A percentile compares a stretch with the other conserved stretches of the same genome.
Evolutionary conservation across 352 stramenopile species (phyloP).

Genomic region (Phytopythium delawarense): DNA sequence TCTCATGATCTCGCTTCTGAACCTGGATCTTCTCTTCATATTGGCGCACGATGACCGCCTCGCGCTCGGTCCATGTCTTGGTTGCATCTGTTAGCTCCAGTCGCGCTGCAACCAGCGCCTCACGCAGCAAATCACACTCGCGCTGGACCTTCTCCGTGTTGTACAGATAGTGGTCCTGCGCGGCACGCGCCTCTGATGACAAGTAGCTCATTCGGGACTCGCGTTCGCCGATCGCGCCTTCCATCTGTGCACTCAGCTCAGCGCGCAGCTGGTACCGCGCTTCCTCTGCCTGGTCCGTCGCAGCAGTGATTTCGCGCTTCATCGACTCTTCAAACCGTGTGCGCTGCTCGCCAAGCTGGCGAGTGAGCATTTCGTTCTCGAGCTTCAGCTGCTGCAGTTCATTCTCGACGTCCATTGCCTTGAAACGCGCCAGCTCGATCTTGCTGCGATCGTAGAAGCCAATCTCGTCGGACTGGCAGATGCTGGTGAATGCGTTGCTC

Average conservation of each 20-base stretch:
- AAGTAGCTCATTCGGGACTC: slow-evolving; percentile 27
- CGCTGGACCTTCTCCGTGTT: slow-evolving; percentile 44
- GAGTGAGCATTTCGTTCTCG: slow-evolving; percentile 64
- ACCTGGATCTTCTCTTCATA: slow-evolving; percentile 21
- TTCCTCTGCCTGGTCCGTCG: slow-evolving; percentile 16
- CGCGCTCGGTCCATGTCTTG: slow-evolving; percentile 31
- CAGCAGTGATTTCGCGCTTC: slow-evolving; percentile 18
- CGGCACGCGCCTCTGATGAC: slow-evolving; percentile 34
- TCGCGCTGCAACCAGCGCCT: slow-evolving; percentile 22
- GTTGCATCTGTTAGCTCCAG: slow-evolving; percentile 34
- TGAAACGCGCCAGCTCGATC: slow-evolving; percentile 45
- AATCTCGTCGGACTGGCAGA: slow-evolving; percentile 54
- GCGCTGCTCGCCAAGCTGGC: slow-evolving; percentile 46
- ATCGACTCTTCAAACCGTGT: slow-evolving; percentile 33
- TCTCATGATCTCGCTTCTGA: slow-evolving; percentile 14
- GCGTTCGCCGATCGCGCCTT: slow-evolving; percentile 20
- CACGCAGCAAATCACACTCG: slow-evolving; percentile 30
- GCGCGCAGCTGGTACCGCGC: slow-evolving; percentile 23
- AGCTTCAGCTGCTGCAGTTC: slow-evolving; percentile 67
- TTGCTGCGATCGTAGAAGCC: slow-evolving; percentile 53
- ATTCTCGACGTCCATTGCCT: slow-evolving; percentile 51
- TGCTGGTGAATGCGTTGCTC: slow-evolving; percentile 14
- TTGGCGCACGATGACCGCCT: slow-evolving; percentile 14
- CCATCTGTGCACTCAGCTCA: slow-evolving; percentile 26
- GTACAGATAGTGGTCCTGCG: slow-evolving; percentile 52